Conservation (phyloP, 1,139 yeast genomes). For the Saccharomyces pastorianus region DNA sequence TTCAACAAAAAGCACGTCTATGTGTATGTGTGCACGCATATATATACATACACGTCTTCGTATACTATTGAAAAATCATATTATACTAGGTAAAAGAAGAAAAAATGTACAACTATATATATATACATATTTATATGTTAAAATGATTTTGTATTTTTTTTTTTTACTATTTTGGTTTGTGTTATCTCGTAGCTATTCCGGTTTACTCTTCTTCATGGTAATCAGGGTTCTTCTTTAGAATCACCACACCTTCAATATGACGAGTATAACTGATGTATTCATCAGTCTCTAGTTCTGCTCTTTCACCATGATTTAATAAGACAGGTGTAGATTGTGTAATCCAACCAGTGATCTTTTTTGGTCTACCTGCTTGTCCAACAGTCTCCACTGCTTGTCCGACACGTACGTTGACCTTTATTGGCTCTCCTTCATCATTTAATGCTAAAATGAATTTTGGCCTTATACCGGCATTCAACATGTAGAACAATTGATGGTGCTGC, state of each 20-base stretch:
- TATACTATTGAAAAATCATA: background rate
- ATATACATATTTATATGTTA: background rate
- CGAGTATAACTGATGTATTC: constrained; percentile 80
- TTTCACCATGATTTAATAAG: constrained; percentile 82
- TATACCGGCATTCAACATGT: constrained; percentile 79
- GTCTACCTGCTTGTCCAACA: constrained; percentile 98
- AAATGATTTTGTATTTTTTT: background rate
- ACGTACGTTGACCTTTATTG: constrained; percentile 89
- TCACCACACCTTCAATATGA: constrained; percentile 87
- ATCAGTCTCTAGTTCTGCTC: constrained; percentile 88
- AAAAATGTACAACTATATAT: constrained; percentile 1
- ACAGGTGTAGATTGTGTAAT: constrained; percentile 98
- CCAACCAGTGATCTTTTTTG: constrained; percentile 98
- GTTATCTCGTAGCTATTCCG: constrained; percentile 37
- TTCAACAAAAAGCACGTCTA: no score
- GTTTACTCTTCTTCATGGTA: constrained; percentile 55
- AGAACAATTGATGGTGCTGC: constrained; percentile 73
- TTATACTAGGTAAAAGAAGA: background rate
- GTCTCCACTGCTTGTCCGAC: constrained; percentile 98
- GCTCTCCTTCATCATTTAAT: constrained; percentile 80
- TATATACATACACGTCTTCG: background rate
- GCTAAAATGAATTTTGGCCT: constrained; percentile 92
- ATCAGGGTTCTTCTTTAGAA: constrained; percentile 84
- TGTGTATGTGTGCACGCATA: no score
- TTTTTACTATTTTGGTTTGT: background rate